A percentile compares a stretch with the other conserved stretches of the same genome.
Evolutionary conservation across 73 alveolate genomes (phyloP).

Genomic region (Tetrahymena thermophila): DNA sequence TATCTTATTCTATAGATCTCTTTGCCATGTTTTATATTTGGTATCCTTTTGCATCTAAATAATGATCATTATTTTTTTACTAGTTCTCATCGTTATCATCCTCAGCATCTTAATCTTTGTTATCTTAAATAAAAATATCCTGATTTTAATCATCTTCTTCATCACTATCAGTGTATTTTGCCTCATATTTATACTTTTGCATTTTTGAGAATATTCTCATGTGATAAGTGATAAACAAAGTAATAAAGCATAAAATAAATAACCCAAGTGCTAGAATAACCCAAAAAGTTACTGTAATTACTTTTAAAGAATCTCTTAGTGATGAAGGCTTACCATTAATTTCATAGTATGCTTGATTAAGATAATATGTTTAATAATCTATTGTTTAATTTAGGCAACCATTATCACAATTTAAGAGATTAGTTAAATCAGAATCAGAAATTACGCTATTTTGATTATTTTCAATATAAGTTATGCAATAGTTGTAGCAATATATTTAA

Average conservation of each 20-base stretch:
- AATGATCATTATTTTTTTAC: no score
- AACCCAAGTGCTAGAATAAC: background rate
- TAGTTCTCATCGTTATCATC: background rate
- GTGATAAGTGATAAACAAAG: background rate
- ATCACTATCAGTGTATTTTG: background rate
- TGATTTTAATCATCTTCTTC: background rate
- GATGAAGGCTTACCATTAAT: background rate
- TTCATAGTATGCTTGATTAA: background rate
- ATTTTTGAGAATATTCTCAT: background rate
- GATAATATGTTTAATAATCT: background rate
- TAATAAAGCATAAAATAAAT: background rate
- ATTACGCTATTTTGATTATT: background rate
- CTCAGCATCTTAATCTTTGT: background rate
- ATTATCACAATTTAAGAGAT: background rate
- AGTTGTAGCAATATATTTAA: background rate
- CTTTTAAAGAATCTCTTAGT: background rate
- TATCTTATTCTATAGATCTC: background rate
- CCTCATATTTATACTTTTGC: background rate
- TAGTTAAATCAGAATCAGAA: background rate
- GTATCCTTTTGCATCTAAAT: background rate
- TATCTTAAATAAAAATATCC: background rate
- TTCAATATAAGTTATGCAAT: background rate
- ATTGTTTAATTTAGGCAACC: background rate
- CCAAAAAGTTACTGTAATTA: background rate
- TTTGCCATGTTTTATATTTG: background rate